Percentiles rank a stretch among this genome's conserved stretches.
phyloP scores from a whole-genome alignment of 1,284 basidiomycete genomes.

The Ceratobasidium sp. region DNA sequence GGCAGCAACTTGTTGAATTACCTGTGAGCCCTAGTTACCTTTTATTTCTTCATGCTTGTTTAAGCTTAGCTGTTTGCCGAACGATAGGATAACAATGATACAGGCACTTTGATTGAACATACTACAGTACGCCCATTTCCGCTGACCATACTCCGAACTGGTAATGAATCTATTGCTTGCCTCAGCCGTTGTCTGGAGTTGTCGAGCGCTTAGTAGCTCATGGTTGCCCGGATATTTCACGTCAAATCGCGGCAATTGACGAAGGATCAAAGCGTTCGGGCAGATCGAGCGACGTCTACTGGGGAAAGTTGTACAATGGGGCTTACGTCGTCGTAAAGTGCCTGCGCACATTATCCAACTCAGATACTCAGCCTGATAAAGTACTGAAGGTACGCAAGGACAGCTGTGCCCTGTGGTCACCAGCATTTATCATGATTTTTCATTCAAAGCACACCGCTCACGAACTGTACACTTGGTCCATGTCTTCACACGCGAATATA shows the following conservation, averaged over 20 bases:
- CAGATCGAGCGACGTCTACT: constrained; percentile 26
- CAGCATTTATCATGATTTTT: background rate
- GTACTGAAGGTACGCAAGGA: constrained; percentile 13
- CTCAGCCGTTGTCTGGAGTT: constrained; percentile 15
- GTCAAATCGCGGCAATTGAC: constrained; percentile 6
- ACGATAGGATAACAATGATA: background rate
- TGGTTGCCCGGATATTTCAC: constrained; percentile 20
- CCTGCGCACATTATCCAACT: constrained; percentile 22
- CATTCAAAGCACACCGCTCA: constrained; percentile 26
- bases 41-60: background rate
- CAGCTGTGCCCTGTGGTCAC: background rate
- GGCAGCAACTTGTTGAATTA: background rate
- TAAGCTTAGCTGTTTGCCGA: background rate
- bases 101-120: background rate
- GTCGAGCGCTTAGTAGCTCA: constrained; percentile 27
- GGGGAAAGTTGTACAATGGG: constrained; percentile 10
- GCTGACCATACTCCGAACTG: background rate
- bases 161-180: background rate
- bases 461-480: constrained; percentile 37
- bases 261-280: constrained; percentile 19
- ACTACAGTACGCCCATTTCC: constrained; percentile 17
- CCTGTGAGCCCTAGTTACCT: constrained; percentile 1
- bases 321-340: constrained; percentile 30
- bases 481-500: constrained; percentile 22
- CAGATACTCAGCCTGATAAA: constrained; percentile 31